These are phyloP conservation scores for Moesziomyces sp. DNA, from an alignment of 1,284 basidiomycete species.

Conservation along the genomic window DNA sequence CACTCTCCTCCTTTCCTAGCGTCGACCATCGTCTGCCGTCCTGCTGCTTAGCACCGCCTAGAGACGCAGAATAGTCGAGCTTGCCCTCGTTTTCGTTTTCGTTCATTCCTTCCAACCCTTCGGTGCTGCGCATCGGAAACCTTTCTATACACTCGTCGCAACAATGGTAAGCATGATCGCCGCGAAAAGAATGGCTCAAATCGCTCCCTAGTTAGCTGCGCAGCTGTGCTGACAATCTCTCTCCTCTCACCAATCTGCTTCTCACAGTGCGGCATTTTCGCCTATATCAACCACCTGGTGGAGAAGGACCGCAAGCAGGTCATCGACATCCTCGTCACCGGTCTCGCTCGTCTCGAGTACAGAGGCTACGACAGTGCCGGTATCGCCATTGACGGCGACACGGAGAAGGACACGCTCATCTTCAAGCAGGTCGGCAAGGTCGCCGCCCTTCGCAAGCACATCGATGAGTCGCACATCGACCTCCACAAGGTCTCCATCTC, in stretches of 20 bases:
- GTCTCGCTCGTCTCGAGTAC: slow-evolving; percentile 95
- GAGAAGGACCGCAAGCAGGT: slow-evolving; percentile 85
- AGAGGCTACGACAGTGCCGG: slow-evolving; percentile 96
- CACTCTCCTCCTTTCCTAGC: background rate
- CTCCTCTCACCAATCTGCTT: background rate
- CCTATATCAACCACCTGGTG: slow-evolving; percentile 67
- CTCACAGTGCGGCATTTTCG: slow-evolving; percentile 66
- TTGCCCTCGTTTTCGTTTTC: slow-evolving; percentile 11
- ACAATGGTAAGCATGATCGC: slow-evolving; percentile 32
- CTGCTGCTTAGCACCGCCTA: slow-evolving; percentile 12
- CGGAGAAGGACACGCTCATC: slow-evolving; percentile 78
- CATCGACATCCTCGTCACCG: slow-evolving; percentile 90
- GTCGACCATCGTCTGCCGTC: slow-evolving; percentile 4
- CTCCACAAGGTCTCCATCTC: slow-evolving; percentile 83
- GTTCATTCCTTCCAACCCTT: slow-evolving; percentile 7
- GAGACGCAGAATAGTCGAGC: slow-evolving; percentile 27
- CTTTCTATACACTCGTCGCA: slow-evolving; percentile 16
- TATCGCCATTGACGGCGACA: slow-evolving; percentile 93
- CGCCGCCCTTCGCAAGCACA: slow-evolving; percentile 89
- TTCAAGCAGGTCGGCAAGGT: slow-evolving; percentile 99
- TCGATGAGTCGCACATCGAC: slow-evolving; percentile 80
- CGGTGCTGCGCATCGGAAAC: slow-evolving; percentile 38
- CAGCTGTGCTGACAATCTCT: background rate
- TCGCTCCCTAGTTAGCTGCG: background rate
- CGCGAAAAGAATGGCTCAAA: too few species aligned